A percentile compares a stretch with the other conserved stretches of the same genome.
Conservation (phyloP, 257 asterid species). For the Lycium barbarum region DNA sequence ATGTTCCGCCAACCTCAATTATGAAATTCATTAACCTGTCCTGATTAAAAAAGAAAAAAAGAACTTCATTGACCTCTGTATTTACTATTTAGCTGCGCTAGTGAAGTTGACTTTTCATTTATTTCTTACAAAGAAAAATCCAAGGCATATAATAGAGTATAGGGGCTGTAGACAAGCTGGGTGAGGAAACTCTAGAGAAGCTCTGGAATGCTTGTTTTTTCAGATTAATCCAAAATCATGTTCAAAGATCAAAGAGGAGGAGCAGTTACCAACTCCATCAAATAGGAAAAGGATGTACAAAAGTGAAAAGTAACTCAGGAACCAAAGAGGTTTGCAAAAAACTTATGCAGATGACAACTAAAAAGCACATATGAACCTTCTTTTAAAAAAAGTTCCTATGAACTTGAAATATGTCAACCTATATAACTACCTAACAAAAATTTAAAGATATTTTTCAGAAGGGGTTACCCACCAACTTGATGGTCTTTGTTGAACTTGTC, state of each 20-base stretch:
- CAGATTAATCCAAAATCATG: neutral
- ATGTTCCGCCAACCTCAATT: neutral
- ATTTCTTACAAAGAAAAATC: neutral
- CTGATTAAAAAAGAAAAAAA: neutral
- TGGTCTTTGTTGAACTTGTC: neutral
- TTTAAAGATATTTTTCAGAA: neutral
- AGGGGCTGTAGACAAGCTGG: neutral
- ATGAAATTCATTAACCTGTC: neutral
- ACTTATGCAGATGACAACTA: neutral
- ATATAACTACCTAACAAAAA: neutral
- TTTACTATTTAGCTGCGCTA: neutral
- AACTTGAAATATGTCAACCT: neutral
- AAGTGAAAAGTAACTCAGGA: constrained; percentile 8
- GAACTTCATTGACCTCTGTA: neutral
- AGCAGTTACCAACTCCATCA: constrained; percentile 1
- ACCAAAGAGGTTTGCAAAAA: neutral
- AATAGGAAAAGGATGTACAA: neutral
- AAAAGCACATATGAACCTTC: neutral
- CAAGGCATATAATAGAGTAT: neutral
- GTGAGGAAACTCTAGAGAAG: neutral
- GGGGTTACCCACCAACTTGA: neutral
- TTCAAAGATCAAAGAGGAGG: neutral
- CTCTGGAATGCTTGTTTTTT: neutral
- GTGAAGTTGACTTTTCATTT: constrained; percentile 5
- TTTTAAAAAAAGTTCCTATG: neutral